Evolutionary conservation across 495 filamentous ascomycete species (phyloP).

Genomic region (Viridothelium virens): DNA sequence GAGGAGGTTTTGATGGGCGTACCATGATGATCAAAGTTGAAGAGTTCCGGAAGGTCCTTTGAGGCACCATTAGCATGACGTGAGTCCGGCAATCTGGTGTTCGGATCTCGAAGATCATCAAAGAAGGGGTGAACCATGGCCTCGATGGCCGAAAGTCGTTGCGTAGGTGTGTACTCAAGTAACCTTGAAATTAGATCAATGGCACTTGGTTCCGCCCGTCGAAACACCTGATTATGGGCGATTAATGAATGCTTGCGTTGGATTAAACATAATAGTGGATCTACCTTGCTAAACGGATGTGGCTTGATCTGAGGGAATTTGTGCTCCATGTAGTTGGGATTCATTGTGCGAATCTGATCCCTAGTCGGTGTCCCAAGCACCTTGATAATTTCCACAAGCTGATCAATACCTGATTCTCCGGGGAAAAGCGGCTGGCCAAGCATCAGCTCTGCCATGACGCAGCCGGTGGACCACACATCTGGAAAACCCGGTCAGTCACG

Average conservation of each 20-base stretch:
- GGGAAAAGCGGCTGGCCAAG: constrained; percentile 96
- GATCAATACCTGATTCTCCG: constrained; percentile 98
- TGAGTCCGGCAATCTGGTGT: constrained; percentile 84
- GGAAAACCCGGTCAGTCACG: constrained; percentile 13
- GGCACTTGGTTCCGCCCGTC: constrained; percentile 82
- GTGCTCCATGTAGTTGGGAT: constrained; percentile 99
- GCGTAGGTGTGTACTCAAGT: constrained; percentile 93
- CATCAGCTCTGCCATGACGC: constrained; percentile 99
- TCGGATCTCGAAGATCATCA: constrained; percentile 86
- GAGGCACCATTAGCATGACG: constrained; percentile 69
- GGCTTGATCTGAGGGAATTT: constrained; percentile 99
- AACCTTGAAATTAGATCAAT: constrained; percentile 92
- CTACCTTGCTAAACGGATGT: constrained; percentile 92
- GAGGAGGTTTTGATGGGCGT: constrained; percentile 30
- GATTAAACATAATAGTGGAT: constrained; percentile 10
- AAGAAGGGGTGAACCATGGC: constrained; percentile 99
- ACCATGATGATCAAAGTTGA: constrained; percentile 94
- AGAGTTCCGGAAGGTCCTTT: constrained; percentile 77
- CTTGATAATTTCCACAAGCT: constrained; percentile 99
- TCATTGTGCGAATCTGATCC: constrained; percentile 99
- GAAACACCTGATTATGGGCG: constrained; percentile 62
- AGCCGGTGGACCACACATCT: constrained; percentile 99
- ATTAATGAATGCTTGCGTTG: constrained; percentile 3
- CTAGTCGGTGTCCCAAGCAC: constrained; percentile 95
- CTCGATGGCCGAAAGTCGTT: constrained; percentile 86